phyloP scores from a whole-genome alignment of 495 filamentous ascomycete genomes.

The Parachaetomium inaequale region DNA sequence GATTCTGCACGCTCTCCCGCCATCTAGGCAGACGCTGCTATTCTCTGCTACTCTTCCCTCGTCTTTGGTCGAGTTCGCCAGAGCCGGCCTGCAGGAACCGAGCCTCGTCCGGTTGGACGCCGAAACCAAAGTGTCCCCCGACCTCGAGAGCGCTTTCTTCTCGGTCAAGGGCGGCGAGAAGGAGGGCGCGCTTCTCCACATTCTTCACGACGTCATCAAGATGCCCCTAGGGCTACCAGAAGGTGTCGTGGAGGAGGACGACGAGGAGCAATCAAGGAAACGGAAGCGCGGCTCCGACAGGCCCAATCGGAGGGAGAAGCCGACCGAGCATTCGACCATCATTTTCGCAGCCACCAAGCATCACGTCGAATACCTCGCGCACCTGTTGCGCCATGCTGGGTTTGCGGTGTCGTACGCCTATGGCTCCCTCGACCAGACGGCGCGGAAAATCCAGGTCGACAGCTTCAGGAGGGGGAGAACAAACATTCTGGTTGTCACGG shows the following conservation, averaged over 20 bases:
- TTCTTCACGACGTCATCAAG: constrained; percentile 86
- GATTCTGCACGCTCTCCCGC: constrained; percentile 83
- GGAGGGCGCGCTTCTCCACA: constrained; percentile 83
- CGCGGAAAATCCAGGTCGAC: constrained; percentile 83
- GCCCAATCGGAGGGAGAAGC: constrained; percentile 49
- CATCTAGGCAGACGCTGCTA: constrained; percentile 80
- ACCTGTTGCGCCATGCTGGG: constrained; percentile 66
- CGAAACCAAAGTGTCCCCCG: constrained; percentile 92
- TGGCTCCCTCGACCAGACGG: constrained; percentile 88
- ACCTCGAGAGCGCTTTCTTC: constrained; percentile 91
- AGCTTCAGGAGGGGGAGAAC: constrained; percentile 79
- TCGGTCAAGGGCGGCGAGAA: constrained; percentile 87
- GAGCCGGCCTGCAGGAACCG: constrained; percentile 88
- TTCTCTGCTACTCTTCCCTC: constrained; percentile 94
- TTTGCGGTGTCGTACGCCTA: constrained; percentile 91
- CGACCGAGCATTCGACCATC: constrained; percentile 81
- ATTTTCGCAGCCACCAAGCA: constrained; percentile 94
- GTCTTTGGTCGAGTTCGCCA: constrained; percentile 90
- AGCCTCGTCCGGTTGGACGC: constrained; percentile 82
- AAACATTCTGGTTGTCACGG: constrained; percentile 93
- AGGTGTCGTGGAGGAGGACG: constrained; percentile 31
- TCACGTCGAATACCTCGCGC: constrained; percentile 90
- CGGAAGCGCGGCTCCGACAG: constrained; percentile 60
- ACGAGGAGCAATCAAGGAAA: constrained; percentile 58
- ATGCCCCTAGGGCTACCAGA: constrained; percentile 77